Percentiles rank a stretch among this genome's conserved stretches.
Evolutionary conservation across 176 grass and related monocot species (phyloP).

Genomic region (Cenchrus purpureus): DNA sequence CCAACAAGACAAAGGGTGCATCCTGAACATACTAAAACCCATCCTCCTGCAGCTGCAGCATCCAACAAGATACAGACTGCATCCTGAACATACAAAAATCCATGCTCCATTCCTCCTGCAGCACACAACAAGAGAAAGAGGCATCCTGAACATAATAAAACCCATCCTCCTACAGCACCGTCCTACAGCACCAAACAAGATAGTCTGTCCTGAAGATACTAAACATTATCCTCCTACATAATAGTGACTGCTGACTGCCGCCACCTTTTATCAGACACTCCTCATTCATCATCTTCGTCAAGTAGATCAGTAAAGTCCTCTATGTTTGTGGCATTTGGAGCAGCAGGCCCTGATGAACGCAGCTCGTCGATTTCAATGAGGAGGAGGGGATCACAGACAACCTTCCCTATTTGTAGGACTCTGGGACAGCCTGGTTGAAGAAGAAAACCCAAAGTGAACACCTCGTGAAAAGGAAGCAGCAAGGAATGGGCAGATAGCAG

Average conservation of each 20-base stretch:
- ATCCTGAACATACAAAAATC: neutral
- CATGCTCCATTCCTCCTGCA: neutral
- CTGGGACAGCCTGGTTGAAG: slow-evolving; percentile 60
- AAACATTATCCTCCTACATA: neutral
- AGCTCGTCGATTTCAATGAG: slow-evolving; percentile 81
- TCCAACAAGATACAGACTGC: neutral
- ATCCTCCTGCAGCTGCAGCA: neutral
- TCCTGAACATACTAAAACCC: neutral
- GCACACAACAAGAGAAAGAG: neutral
- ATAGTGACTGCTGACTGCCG: too few species aligned
- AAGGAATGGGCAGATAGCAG: neutral
- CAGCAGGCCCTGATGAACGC: slow-evolving; percentile 36
- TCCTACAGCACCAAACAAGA: neutral
- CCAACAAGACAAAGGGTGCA: neutral
- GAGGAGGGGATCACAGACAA: slow-evolving; percentile 68
- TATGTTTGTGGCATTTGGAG: slow-evolving; percentile 40
- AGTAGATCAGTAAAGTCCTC: slow-evolving; percentile 74
- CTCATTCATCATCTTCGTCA: slow-evolving; percentile 48
- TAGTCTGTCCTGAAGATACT: neutral
- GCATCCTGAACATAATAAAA: neutral
- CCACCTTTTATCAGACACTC: neutral
- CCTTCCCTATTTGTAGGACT: slow-evolving; percentile 53
- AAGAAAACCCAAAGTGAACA: slow-evolving; percentile 9
- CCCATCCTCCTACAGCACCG: neutral
- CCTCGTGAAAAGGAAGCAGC: neutral